These are phyloP conservation scores for Aspergillus quadrilineatus DNA, from an alignment of 2,329 filamentous ascomycete species.

Conservation along the genomic window DNA sequence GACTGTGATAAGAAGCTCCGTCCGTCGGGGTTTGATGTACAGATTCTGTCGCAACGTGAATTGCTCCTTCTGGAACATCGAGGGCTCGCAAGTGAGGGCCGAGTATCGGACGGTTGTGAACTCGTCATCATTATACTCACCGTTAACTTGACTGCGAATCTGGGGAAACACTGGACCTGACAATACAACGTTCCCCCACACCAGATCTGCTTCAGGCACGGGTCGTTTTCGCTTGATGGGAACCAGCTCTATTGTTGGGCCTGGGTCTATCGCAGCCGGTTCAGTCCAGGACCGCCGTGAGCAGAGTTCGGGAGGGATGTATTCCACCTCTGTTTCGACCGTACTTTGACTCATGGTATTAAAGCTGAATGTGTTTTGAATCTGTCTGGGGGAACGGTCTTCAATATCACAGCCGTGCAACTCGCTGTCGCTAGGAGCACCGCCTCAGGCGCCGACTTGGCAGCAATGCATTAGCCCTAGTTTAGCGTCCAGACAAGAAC, in stretches of 20 bases:
- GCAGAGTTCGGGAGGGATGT: background rate
- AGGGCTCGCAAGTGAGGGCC: background rate
- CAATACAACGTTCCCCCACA: background rate
- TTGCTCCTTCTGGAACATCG: background rate
- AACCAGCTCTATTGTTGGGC: background rate
- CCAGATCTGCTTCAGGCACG: background rate
- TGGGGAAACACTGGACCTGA: background rate
- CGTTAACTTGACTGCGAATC: background rate
- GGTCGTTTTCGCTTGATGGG: background rate
- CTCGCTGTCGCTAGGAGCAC: too few relatives aligned
- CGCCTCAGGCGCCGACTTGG: too few relatives aligned
- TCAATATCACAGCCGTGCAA: too few relatives aligned
- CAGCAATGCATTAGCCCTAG: too few relatives aligned
- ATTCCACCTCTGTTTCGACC: background rate
- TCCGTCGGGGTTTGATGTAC: background rate
- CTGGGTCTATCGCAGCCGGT: background rate
- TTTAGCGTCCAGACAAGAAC: too few relatives aligned
- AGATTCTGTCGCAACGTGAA: background rate
- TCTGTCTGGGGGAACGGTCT: too few relatives aligned
- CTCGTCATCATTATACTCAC: background rate
- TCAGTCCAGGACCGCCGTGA: background rate
- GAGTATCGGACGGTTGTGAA: background rate
- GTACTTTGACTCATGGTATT: background rate
- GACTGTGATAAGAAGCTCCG: background rate
- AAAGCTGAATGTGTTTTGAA: too few relatives aligned